Evolutionary conservation across 768 basidiomycete genomes (phyloP).

Genomic region (Rhizopogon vulgaris): DNA sequence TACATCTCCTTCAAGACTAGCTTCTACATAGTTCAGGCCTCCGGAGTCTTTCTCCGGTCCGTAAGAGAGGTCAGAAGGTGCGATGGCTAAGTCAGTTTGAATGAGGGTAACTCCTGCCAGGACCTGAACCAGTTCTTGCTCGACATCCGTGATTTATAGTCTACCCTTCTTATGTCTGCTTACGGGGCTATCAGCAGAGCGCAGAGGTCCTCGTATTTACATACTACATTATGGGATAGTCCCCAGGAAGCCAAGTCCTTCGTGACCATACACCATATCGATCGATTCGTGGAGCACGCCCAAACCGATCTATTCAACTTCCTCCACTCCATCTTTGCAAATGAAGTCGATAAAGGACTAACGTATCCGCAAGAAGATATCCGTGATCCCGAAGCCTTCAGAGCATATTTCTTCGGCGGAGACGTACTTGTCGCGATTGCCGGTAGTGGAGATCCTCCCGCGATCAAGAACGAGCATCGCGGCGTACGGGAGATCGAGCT

Average conservation of each 20-base stretch:
- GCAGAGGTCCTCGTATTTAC: constrained; percentile 24
- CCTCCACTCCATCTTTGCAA: constrained; percentile 58
- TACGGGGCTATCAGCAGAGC: constrained; percentile 56
- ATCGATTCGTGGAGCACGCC: constrained; percentile 18
- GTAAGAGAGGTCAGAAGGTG: not conserved
- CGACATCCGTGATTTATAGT: not conserved
- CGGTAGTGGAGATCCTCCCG: constrained; percentile 10
- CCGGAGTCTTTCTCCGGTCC: not conserved
- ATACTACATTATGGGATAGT: constrained; percentile 43
- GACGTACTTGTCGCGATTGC: constrained; percentile 69
- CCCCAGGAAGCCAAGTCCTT: constrained; percentile 17
- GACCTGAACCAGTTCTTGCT: not conserved
- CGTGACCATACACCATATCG: constrained; percentile 33
- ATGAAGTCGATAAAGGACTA: constrained; percentile 65
- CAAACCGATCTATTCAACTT: constrained; percentile 52
- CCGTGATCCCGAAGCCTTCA: constrained; percentile 49
- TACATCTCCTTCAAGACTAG: too few relatives aligned
- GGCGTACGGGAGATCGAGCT: constrained; percentile 14
- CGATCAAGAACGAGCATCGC: constrained; percentile 10
- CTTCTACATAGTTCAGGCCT: too few relatives aligned
- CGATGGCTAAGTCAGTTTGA: not conserved
- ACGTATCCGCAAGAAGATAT: constrained; percentile 84
- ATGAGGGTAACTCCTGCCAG: too few relatives aligned
- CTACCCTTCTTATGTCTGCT: constrained; percentile 48
- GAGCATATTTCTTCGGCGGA: constrained; percentile 69